These are phyloP conservation scores for Inga laurina DNA, from an alignment of 306 rosid genomes.

Conservation along the genomic window DNA sequence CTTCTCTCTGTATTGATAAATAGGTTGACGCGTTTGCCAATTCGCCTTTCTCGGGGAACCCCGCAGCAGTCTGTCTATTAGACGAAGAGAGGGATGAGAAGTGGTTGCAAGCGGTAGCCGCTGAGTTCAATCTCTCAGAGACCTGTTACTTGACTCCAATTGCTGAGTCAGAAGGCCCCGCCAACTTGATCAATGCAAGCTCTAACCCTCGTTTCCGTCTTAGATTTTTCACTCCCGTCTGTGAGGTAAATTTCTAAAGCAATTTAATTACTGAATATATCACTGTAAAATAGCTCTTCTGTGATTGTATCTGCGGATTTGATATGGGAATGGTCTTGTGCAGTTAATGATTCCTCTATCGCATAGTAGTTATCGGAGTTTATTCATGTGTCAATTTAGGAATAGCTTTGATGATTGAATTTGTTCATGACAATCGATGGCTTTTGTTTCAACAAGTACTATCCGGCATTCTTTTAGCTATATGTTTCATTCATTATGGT, in stretches of 20 bases:
- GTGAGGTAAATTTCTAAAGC: slow-evolving; percentile 33
- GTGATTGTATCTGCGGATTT: background rate
- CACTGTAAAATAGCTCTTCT: background rate
- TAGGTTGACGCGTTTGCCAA: slow-evolving; percentile 78
- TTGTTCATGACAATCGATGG: background rate
- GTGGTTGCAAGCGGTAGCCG: slow-evolving; percentile 64
- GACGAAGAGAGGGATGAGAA: slow-evolving; percentile 58
- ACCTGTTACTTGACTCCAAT: slow-evolving; percentile 53
- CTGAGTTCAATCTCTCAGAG: slow-evolving; percentile 60
- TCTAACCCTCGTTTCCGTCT: slow-evolving; percentile 57
- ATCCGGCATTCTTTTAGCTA: background rate
- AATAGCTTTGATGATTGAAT: background rate
- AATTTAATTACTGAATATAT: background rate
- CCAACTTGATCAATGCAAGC: slow-evolving; percentile 11
- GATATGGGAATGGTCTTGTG: background rate
- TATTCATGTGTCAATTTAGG: background rate
- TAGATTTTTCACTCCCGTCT: slow-evolving; percentile 78
- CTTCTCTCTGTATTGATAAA: background rate
- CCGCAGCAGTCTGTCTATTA: slow-evolving; percentile 70
- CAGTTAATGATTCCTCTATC: background rate
- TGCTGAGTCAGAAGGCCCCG: slow-evolving; percentile 14
- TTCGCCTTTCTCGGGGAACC: slow-evolving; percentile 71
- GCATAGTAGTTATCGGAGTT: background rate
- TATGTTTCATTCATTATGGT: background rate
- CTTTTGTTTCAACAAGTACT: background rate